phyloP scores from a whole-genome alignment of 192 early-diverging fungal genomes.

The Umbelopsis ramanniana region DNA sequence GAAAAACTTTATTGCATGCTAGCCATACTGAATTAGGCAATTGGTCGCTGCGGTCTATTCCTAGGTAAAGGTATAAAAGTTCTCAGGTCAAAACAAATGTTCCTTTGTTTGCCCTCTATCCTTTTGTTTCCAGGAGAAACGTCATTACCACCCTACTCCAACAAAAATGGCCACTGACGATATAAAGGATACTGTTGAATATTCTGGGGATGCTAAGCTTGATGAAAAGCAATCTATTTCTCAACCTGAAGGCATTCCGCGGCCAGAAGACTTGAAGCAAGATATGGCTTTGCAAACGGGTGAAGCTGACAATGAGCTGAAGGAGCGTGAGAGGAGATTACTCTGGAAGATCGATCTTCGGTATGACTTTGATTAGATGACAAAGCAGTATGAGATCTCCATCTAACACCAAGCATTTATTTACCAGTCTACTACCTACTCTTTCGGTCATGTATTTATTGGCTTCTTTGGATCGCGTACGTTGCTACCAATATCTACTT shows the following conservation, averaged over 20 bases:
- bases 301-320: conserved; percentile 12
- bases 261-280: conserved; percentile 1
- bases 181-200: not conserved
- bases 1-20: not conserved
- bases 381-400: not conserved
- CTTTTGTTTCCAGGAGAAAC: not conserved
- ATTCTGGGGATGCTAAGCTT: not conserved
- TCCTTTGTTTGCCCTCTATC: not conserved
- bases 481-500: not conserved
- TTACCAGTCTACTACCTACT: not conserved
- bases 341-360: conserved; percentile 25
- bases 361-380: not conserved
- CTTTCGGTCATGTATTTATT: conserved; percentile 13
- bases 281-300: not conserved
- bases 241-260: not conserved
- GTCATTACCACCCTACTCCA: not conserved
- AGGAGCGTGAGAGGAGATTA: not conserved
- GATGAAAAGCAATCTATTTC: not conserved
- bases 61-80: not conserved
- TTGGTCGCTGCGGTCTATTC: not conserved
- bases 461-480: conserved; percentile 8
- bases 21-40: not conserved
- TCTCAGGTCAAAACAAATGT: not conserved
- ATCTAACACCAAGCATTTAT: not conserved
- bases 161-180: not conserved